Conservation (phyloP, 2,329 filamentous ascomycete species). For the Zasmidium cellare region DNA sequence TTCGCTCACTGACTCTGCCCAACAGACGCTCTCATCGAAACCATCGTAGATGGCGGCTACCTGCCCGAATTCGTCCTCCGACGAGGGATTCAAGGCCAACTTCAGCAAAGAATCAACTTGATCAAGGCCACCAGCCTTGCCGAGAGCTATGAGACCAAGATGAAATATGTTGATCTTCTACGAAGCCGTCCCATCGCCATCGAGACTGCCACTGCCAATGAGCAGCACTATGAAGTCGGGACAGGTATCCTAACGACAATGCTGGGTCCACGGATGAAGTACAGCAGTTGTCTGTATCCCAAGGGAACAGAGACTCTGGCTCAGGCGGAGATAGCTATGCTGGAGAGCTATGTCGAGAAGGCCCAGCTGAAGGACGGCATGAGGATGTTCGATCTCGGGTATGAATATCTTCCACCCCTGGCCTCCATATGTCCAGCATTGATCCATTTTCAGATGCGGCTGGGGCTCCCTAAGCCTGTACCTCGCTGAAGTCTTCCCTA, state of each 20-base stretch:
- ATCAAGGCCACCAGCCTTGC: constrained; percentile 57
- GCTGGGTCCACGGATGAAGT: constrained; percentile 71
- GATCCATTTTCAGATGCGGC: constrained; percentile 54
- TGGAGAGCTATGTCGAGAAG: constrained; percentile 62
- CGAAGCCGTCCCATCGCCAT: constrained; percentile 66
- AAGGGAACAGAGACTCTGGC: constrained; percentile 63
- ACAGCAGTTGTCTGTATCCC: constrained; percentile 66
- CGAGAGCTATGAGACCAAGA: constrained; percentile 59
- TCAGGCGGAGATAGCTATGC: constrained; percentile 67
- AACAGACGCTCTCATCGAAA: constrained; percentile 49
- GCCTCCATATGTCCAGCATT: neutral
- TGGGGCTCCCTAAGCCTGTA: constrained; percentile 68
- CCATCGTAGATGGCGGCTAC: constrained; percentile 65
- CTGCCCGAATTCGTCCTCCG: constrained; percentile 64
- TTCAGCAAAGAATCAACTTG: constrained; percentile 58
- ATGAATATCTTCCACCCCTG: constrained; percentile 15
- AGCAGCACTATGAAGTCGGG: constrained; percentile 72
- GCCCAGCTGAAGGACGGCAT: constrained; percentile 61
- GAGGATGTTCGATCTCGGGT: constrained; percentile 64
- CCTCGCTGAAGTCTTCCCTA: constrained; percentile 65
- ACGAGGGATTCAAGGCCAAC: constrained; percentile 65
- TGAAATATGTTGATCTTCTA: constrained; percentile 62
- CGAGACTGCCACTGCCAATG: constrained; percentile 64
- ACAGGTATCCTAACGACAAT: constrained; percentile 62
- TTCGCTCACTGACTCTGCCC: too few species aligned